Conservation (phyloP, 2,329 filamentous ascomycete genomes). For the Exophiala sideris region DNA sequence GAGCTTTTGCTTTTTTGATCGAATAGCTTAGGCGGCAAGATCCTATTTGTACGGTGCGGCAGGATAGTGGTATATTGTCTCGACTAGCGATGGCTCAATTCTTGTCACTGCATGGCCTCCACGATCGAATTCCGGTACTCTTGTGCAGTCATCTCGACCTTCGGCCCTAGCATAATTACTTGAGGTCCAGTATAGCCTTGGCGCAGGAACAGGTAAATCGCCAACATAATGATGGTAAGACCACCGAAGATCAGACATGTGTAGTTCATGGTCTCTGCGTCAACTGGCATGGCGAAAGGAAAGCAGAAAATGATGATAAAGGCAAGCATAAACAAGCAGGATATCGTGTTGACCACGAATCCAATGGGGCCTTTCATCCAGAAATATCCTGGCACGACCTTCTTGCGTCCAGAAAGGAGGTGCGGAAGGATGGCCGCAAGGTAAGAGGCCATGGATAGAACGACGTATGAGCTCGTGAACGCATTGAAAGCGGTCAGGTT, state of each 20-base stretch:
- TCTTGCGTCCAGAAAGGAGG: constrained; percentile 48
- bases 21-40: no score
- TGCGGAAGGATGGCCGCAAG: constrained; percentile 51
- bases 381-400: constrained; percentile 52
- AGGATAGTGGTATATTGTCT: no score
- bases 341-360: constrained; percentile 46
- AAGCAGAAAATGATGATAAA: constrained; percentile 60
- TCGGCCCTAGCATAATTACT: constrained; percentile 8
- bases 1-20: no score
- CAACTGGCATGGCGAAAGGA: constrained; percentile 46
- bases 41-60: no score
- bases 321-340: constrained; percentile 52
- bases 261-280: constrained; percentile 52
- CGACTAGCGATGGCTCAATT: not conserved
- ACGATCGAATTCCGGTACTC: constrained; percentile 9
- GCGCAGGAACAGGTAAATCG: constrained; percentile 32
- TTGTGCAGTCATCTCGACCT: constrained; percentile 9
- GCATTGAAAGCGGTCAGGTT: constrained; percentile 49
- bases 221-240: constrained; percentile 37
- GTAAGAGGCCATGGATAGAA: constrained; percentile 57
- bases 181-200: constrained; percentile 6
- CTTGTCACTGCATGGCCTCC: no score
- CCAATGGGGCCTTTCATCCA: constrained; percentile 49
- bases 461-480: constrained; percentile 56
- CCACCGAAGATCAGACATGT: constrained; percentile 51